These are phyloP conservation scores for Solanum paucissectum DNA, from an alignment of 257 asterid genomes.

Conservation along the genomic window DNA sequence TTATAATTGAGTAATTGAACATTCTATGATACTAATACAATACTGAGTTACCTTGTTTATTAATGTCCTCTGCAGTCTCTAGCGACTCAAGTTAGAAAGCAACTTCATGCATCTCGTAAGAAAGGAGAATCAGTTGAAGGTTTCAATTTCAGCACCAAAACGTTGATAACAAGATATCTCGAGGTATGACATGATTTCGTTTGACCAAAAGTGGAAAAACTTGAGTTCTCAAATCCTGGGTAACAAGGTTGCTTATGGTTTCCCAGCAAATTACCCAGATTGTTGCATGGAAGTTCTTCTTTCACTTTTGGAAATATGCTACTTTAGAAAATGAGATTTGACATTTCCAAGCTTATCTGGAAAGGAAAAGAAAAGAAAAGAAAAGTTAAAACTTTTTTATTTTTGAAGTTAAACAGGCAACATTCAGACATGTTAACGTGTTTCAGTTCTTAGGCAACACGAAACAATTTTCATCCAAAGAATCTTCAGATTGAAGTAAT, in stretches of 20 bases:
- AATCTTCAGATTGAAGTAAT: neutral
- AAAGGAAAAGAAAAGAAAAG: neutral
- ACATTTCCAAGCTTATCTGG: neutral
- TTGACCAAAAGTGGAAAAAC: neutral
- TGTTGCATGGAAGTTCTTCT: neutral
- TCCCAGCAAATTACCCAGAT: neutral
- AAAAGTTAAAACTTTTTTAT: neutral
- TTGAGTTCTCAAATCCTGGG: neutral
- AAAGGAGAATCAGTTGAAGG: conserved; percentile 67
- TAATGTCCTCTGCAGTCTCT: conserved; percentile 45
- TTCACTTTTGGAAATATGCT: neutral
- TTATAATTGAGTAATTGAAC: neutral
- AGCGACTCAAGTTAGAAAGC: conserved; percentile 96
- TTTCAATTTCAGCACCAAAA: conserved; percentile 80
- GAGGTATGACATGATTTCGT: conserved; percentile 33
- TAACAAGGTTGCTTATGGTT: neutral
- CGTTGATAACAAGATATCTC: conserved; percentile 53
- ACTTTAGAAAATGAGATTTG: neutral
- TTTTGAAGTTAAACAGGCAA: neutral
- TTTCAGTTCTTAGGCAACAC: neutral
- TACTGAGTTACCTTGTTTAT: neutral
- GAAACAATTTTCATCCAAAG: neutral
- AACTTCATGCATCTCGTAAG: conserved; percentile 88
- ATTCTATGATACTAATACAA: neutral
- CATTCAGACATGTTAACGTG: neutral